These are phyloP conservation scores for Yarrowia hollandica DNA, from an alignment of 805 yeast genomes.

Conservation along the genomic window DNA sequence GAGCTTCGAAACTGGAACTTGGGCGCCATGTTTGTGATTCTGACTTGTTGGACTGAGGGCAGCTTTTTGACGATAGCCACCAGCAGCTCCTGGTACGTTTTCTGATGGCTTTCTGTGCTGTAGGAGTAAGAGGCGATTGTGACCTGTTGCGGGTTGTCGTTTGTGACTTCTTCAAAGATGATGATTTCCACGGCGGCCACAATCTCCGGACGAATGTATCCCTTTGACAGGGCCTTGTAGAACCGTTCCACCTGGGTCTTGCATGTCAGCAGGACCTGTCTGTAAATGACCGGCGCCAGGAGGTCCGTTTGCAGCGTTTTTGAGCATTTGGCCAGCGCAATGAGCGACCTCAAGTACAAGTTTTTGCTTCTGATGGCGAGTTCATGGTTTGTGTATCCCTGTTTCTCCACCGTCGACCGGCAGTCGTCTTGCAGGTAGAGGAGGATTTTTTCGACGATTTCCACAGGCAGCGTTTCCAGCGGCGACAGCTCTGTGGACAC, in stretches of 20 bases:
- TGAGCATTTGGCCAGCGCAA: not conserved
- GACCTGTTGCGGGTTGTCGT: constrained; percentile 15
- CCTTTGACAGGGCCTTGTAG: constrained; percentile 17
- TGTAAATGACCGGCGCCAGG: constrained; percentile 24
- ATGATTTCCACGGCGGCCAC: constrained; percentile 3
- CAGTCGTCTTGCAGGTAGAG: constrained; percentile 1
- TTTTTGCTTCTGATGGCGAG: constrained; percentile 14
- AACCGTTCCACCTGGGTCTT: constrained; percentile 12
- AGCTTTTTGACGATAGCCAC: constrained; percentile 9
- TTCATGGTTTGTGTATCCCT: constrained; percentile 11
- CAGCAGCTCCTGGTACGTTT: constrained; percentile 14
- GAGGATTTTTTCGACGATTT: constrained; percentile 19
- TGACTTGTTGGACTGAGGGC: not conserved
- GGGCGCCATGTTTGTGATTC: constrained; percentile 15
- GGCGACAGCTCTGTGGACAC: constrained; percentile 7
- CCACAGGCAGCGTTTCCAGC: constrained; percentile 17
- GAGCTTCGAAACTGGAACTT: constrained; percentile 15
- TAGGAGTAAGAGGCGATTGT: constrained; percentile 16
- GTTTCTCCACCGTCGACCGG: not conserved
- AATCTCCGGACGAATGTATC: not conserved
- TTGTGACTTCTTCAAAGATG: constrained; percentile 18
- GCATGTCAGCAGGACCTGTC: constrained; percentile 13
- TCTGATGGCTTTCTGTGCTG: not conserved
- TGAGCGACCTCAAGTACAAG: constrained; percentile 12
- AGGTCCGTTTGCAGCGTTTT: constrained; percentile 11